Base-by-base conservation (phyloP, 495 filamentous ascomycete genomes). In the Aspergillus wentii region DNA sequence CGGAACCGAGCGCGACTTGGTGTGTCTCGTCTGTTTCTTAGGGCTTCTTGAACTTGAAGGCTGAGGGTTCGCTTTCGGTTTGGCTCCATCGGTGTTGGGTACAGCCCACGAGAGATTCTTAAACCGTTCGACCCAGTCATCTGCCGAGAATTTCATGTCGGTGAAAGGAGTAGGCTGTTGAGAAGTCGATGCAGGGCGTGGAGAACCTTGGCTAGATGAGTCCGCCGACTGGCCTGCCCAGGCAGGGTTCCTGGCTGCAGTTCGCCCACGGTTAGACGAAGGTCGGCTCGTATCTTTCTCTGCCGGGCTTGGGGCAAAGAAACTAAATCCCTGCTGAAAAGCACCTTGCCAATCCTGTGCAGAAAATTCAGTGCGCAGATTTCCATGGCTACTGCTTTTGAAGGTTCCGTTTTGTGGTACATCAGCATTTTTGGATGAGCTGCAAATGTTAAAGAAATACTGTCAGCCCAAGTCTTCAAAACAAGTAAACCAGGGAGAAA, bases 281-380 rank as follows among this genome's bases (percentile, higher is more conserved):
- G 35, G 59, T 30, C 47, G 56, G 40, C 60, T 56, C n/a, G 54
- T 46, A 3, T 62, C 47, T 40, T 61, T 52, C 18, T 45, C 59
- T 19, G 49, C 37, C 4, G 52, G 32, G 31, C 53, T 49, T 15
- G 66, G 58, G 16, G 62, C 65, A 46, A 83, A 75, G 49, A 74
- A 75, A 22, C 76, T 73, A 16, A 65, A 52, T 2, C 40, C 34
- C 9, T 65, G 59, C 28, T 61, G 49, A 46, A 84, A 74, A 40
- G 69, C 76, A 16, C 69, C 73, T 26, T 66, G 57, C 78, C 78
- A 83, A 21, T 78, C 72, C 17, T 68, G 62, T 0, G 79, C 71
- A 8, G 75, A 76, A 51, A 85, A 86, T 32, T 74, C 80, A 20
- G 82, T 88, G 49, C 86, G 86, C 58, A 95, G 82, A 44, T 81